Base-by-base conservation (phyloP, 441 rosid genomes). In the Brassica balearica region DNA sequence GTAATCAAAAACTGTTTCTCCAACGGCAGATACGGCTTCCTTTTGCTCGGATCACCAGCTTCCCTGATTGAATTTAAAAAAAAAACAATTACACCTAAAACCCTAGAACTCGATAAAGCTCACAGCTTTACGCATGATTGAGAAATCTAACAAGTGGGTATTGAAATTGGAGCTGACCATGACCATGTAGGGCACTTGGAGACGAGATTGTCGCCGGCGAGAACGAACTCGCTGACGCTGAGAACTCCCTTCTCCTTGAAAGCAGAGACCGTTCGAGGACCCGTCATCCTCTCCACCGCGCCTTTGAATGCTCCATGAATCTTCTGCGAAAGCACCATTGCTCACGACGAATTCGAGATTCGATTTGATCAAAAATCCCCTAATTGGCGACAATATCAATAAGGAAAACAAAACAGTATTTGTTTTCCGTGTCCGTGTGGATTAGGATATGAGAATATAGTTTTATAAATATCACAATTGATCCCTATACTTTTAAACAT, bases 241-340 rank as follows among this genome's bases (percentile, higher is more conserved):
- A 94, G 93, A 73, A 94, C 97, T 60, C 98, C 98, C 81, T 94
- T 94, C 81, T 92, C 97, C 79, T 91, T 94, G 84, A 94, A 94
- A 56, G 97, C 98, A 3, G 98, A 90, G 63, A 94, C 95, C 5
- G 91, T 94, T 72, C 98, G 95, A 0, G 91, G 94, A 48, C 93
- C 91, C 12, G 98, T 92, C 68, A 92, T 88, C 70, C 91, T 87
- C 90, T 94, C 97, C 6, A 92, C 93, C 5, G 98, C 93, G 51
- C 98, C 98, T 77, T 91, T 92, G 91, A 90, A 90, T 64, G 90
- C 95, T 78, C 86, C 97, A 68, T 92, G 97, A 62, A 94, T 73
- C 87, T 77, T 92, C 78, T 92, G 96, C 15, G 92, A 80, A 60
- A 92, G 87, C 29, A 84, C 73, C 79, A 76, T 76, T 32, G 10